Percentiles rank a stretch among this genome's conserved stretches.
These are phyloP conservation scores for Colletotrichum trifolii DNA, from an alignment of 2,329 filamentous ascomycete species.

Conservation along the genomic window DNA sequence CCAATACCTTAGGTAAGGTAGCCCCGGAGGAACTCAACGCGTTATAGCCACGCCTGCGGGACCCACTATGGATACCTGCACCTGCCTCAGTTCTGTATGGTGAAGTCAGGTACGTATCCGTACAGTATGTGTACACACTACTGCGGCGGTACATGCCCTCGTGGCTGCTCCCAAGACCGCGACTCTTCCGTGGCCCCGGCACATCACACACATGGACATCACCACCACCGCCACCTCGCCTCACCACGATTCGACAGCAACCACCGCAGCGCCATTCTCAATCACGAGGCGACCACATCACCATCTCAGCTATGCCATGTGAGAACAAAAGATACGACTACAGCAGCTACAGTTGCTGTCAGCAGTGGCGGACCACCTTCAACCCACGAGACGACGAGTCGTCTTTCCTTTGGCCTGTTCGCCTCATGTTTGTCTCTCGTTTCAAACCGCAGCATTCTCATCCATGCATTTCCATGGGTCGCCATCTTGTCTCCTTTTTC, in stretches of 20 bases:
- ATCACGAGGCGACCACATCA: too few relatives aligned
- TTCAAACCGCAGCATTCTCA: slow-evolving; percentile 12
- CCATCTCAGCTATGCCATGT: too few relatives aligned
- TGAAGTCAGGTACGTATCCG: neutral
- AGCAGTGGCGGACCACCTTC: too few relatives aligned
- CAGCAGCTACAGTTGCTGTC: neutral
- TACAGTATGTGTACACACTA: slow-evolving; percentile 3
- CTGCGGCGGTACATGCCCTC: slow-evolving; percentile 33
- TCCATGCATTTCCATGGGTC: slow-evolving; percentile 18
- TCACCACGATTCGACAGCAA: neutral
- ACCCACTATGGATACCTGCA: too few relatives aligned
- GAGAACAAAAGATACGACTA: neutral
- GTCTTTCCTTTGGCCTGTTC: slow-evolving; percentile 3
- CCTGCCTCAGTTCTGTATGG: neutral
- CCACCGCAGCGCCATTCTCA: neutral
- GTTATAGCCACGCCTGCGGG: too few relatives aligned
- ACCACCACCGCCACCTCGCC: neutral
- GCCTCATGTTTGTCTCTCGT: slow-evolving; percentile 23
- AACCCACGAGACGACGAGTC: neutral
- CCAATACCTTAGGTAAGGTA: too few relatives aligned
- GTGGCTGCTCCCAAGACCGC: slow-evolving; percentile 30
- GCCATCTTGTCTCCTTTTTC: slow-evolving; percentile 20
- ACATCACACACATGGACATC: neutral
- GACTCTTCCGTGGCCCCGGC: slow-evolving; percentile 25
- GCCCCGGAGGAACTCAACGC: too few relatives aligned